Evolutionary conservation across 2,329 filamentous ascomycete species (phyloP).

Genomic region (Phialophora expanda): DNA sequence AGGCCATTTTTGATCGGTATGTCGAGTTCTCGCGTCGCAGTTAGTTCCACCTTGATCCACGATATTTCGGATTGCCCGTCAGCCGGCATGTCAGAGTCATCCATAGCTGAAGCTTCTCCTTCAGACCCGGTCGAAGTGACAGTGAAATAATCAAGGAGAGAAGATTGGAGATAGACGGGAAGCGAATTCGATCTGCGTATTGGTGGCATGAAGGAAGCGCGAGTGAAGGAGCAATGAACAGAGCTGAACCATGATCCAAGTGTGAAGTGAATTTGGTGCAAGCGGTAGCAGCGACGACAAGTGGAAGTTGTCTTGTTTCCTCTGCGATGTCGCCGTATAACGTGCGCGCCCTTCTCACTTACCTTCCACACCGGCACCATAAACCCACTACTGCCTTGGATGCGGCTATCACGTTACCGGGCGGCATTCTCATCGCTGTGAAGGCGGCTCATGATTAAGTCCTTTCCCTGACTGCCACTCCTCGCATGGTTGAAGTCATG

Average conservation of each 20-base stretch:
- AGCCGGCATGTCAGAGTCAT: background rate
- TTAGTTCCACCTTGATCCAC: background rate
- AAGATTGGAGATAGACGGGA: background rate
- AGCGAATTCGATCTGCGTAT: background rate
- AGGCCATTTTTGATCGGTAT: background rate
- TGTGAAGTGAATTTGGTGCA: background rate
- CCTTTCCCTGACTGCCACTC: background rate
- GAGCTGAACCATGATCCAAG: background rate
- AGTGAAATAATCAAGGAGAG: background rate
- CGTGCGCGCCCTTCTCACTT: background rate
- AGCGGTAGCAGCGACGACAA: background rate
- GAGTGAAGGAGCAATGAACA: background rate
- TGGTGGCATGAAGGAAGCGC: background rate
- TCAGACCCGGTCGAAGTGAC: background rate
- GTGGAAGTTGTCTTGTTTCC: background rate
- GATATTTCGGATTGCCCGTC: background rate
- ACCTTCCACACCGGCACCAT: background rate
- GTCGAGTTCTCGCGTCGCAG: slow-evolving; percentile 1
- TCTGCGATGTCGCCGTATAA: background rate
- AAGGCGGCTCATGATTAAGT: background rate
- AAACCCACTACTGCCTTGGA: background rate
- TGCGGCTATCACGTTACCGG: background rate
- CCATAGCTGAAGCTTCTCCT: background rate
- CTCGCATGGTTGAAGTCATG: background rate
- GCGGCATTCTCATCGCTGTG: background rate